These are phyloP conservation scores for Penicillium corylophilum DNA, from an alignment of 2,329 filamentous ascomycete species.

Conservation along the genomic window DNA sequence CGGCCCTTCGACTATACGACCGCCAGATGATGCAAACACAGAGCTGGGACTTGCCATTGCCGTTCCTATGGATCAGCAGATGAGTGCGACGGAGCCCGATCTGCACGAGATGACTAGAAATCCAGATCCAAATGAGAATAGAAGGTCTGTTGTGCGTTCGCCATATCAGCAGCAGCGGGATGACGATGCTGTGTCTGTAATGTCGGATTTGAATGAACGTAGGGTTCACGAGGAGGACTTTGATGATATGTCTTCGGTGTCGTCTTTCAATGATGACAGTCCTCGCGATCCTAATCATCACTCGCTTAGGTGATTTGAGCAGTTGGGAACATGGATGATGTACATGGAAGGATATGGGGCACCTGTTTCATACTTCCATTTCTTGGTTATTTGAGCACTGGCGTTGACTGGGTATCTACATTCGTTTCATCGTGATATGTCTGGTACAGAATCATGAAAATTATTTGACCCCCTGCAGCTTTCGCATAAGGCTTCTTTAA, in stretches of 20 bases:
- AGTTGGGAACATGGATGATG: not conserved
- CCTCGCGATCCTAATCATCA: not conserved
- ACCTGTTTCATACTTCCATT: not conserved
- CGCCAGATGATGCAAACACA: conserved; percentile 1
- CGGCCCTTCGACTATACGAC: not conserved
- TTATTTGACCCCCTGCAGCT: not conserved
- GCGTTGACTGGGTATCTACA: not conserved
- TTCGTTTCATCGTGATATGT: not conserved
- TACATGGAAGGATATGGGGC: no score
- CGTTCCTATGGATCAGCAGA: conserved; percentile 10
- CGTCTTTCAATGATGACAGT: conserved; percentile 26
- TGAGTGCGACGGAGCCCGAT: conserved; percentile 12
- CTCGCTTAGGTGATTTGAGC: not conserved
- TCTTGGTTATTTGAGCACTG: conserved; percentile 4
- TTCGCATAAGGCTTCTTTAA: not conserved
- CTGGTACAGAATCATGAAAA: not conserved
- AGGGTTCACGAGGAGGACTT: conserved; percentile 13
- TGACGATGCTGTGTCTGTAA: conserved; percentile 27
- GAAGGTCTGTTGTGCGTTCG: conserved; percentile 9
- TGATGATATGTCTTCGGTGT: conserved; percentile 35
- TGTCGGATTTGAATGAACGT: conserved; percentile 22
- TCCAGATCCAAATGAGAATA: not conserved
- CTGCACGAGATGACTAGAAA: not conserved
- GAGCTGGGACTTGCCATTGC: conserved; percentile 14
- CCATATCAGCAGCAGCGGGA: conserved; percentile 22